Percentiles rank a stretch among this genome's conserved stretches.
phyloP scores from a whole-genome alignment of 2,329 filamentous ascomycete genomes.

The Cladosporium sp. region DNA sequence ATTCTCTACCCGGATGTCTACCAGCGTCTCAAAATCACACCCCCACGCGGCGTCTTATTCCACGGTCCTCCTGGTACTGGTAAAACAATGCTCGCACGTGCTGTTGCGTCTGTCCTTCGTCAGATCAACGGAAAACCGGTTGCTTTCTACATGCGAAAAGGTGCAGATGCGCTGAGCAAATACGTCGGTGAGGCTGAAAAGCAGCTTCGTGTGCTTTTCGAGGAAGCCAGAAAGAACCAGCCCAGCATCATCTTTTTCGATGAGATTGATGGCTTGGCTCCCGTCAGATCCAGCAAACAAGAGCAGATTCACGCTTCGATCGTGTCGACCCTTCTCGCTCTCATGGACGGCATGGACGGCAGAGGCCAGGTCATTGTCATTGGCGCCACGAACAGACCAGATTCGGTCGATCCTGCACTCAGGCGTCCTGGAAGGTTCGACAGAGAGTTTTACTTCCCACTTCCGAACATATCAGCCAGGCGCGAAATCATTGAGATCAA shows the following conservation, averaged over 20 bases:
- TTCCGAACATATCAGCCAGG: constrained; percentile 75
- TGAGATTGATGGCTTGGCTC: constrained; percentile 94
- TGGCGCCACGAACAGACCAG: constrained; percentile 94
- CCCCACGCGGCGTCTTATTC: constrained; percentile 90
- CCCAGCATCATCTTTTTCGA: constrained; percentile 99
- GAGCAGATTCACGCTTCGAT: constrained; percentile 99
- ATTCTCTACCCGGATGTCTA: constrained; percentile 94
- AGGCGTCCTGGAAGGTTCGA: constrained; percentile 92
- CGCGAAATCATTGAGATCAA: constrained; percentile 91
- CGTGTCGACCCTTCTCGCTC: constrained; percentile 82
- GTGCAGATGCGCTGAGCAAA: constrained; percentile 93
- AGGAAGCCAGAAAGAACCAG: constrained; percentile 91
- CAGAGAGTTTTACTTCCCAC: constrained; percentile 94
- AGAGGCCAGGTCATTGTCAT: constrained; percentile 97
- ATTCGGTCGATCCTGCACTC: constrained; percentile 94
- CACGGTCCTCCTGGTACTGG: constrained; percentile 96
- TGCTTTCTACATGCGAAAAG: constrained; percentile 99
- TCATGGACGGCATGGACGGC: constrained; percentile 99
- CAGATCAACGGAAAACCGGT: constrained; percentile 80
- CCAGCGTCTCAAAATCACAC: constrained; percentile 83
- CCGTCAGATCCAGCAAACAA: constrained; percentile 94
- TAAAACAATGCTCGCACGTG: constrained; percentile 93
- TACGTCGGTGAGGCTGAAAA: constrained; percentile 98
- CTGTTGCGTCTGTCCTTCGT: constrained; percentile 84
- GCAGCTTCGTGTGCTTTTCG: constrained; percentile 87